Evolutionary conservation across 2,329 filamentous ascomycete species (phyloP).

Genomic region (Dactylellina parvicollis): DNA sequence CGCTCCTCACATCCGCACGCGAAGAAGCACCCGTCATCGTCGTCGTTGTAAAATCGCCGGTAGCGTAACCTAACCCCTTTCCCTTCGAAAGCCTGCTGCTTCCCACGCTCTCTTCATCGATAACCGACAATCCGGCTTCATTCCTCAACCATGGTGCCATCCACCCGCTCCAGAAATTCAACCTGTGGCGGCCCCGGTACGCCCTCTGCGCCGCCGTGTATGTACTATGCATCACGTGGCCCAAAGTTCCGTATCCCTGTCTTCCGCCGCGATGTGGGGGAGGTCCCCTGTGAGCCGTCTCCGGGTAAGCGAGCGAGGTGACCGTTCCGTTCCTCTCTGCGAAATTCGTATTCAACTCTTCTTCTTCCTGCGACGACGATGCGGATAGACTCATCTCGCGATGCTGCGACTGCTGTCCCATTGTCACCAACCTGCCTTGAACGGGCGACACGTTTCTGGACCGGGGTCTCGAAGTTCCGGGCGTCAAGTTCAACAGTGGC

Average conservation of each 20-base stretch:
- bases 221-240: slow-evolving; percentile 40
- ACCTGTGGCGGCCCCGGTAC: slow-evolving; percentile 24
- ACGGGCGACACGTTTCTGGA: slow-evolving; percentile 13
- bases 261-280: too few species aligned
- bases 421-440: background rate
- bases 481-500: slow-evolving; percentile 17
- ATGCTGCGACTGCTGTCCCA: slow-evolving; percentile 6
- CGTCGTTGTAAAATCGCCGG: background rate
- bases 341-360: slow-evolving; percentile 10
- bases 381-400: background rate
- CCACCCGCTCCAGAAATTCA: slow-evolving; percentile 42
- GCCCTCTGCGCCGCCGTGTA: slow-evolving; percentile 42
- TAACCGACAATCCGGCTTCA: slow-evolving; percentile 9
- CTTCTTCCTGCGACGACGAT: background rate
- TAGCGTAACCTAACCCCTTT: background rate
- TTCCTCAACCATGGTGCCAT: slow-evolving; percentile 29
- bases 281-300: slow-evolving; percentile 10
- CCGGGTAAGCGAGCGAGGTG: slow-evolving; percentile 25
- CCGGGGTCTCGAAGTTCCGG: background rate
- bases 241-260: slow-evolving; percentile 28
- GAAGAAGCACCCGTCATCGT: background rate
- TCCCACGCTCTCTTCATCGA: slow-evolving; percentile 46
- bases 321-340: slow-evolving; percentile 31
- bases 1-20: slow-evolving; percentile 2
- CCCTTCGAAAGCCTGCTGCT: slow-evolving; percentile 23